These are phyloP conservation scores for Trametes sp. DNA, from an alignment of 1,284 basidiomycete species.

Conservation along the genomic window DNA sequence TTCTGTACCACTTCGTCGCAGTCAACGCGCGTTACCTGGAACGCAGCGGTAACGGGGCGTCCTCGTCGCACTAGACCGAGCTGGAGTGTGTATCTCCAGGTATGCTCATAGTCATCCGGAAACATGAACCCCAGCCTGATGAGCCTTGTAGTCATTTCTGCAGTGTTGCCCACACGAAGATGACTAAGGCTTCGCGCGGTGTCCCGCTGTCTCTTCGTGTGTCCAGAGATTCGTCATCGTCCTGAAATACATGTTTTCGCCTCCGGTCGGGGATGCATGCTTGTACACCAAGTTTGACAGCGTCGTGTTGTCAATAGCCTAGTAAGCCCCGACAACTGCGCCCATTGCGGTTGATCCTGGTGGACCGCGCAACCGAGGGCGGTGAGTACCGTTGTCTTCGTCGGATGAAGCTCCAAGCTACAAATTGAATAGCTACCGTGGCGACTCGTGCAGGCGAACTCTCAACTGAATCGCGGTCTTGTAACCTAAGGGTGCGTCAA, in stretches of 20 bases:
- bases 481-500: no score
- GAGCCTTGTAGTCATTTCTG: not conserved
- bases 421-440: no score
- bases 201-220: not conserved
- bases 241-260: not conserved
- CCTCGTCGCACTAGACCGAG: conserved; percentile 13
- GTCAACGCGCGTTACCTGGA: conserved; percentile 73
- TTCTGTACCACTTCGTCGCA: conserved; percentile 87
- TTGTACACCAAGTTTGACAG: no score
- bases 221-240: not conserved
- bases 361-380: no score
- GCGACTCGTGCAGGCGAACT: no score
- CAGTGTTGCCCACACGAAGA: not conserved
- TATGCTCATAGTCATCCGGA: not conserved
- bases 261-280: not conserved
- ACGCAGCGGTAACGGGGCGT: conserved; percentile 29
- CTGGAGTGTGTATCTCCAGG: not conserved
- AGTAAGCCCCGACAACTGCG: no score
- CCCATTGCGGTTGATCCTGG: no score
- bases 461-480: no score
- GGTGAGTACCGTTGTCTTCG: no score
- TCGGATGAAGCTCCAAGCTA: no score
- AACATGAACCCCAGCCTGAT: not conserved
- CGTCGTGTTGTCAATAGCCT: no score
- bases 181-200: not conserved